Percentiles rank a stretch among this genome's conserved stretches.
Conservation (phyloP, 192 early-diverging fungal species). For the Allomyces macrogynus region DNA sequence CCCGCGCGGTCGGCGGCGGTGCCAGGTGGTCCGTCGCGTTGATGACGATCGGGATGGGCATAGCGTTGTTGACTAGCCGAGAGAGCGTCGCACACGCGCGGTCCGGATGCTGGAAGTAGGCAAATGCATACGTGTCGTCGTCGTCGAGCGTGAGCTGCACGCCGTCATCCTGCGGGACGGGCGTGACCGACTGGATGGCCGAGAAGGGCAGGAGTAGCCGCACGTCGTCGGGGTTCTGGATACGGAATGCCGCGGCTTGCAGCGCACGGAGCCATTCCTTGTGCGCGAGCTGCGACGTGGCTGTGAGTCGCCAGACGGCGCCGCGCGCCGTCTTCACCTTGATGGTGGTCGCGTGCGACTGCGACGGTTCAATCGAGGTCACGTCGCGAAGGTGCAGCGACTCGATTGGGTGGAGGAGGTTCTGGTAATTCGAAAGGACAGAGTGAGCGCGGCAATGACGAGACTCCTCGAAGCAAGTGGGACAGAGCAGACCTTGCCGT, state of each 20-base stretch:
- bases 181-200: not conserved
- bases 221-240: not conserved
- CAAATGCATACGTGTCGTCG: not conserved
- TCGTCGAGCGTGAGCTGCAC: not conserved
- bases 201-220: not conserved
- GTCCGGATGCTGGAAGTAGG: not conserved
- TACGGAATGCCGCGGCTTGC: not conserved
- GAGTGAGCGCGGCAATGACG: not conserved
- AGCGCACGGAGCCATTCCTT: not conserved
- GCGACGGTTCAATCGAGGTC: not conserved
- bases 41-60: not conserved
- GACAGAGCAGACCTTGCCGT: not conserved
- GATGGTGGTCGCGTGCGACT: not conserved
- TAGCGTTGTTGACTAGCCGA: not conserved
- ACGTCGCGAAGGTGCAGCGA: not conserved
- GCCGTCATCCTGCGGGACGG: not conserved
- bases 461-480: no score
- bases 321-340: not conserved
- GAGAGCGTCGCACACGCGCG: not conserved
- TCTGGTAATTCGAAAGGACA: not conserved
- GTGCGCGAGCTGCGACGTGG: not conserved
- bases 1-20: not conserved
- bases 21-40: not conserved
- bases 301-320: not conserved
- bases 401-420: not conserved